Conservation (phyloP, 495 filamentous ascomycete species). For the Podospora pseudoanserina region DNA sequence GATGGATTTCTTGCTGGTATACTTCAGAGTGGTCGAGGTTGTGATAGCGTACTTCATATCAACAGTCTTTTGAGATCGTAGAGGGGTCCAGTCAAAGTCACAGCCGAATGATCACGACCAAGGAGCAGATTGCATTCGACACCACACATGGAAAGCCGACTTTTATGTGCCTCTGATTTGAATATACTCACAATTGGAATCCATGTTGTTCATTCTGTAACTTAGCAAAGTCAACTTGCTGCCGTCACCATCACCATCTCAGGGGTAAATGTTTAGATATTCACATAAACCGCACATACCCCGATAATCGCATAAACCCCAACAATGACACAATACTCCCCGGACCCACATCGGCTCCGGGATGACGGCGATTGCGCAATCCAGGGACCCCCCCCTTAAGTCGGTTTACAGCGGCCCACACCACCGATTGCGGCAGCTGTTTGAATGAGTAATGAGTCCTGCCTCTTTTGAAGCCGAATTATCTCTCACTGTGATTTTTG, state of each 20-base stretch:
- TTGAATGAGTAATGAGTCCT: conserved; percentile 2
- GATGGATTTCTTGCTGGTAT: neutral
- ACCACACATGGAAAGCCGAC: neutral
- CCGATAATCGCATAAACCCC: neutral
- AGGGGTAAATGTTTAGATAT: conserved; percentile 6
- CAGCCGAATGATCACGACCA: neutral
- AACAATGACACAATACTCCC: neutral
- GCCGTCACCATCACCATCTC: neutral
- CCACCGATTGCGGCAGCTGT: conserved; percentile 3
- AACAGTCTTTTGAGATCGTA: neutral
- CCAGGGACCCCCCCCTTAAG: neutral
- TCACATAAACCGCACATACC: neutral
- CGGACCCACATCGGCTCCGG: neutral
- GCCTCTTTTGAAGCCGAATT: neutral
- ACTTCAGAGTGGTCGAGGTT: neutral
- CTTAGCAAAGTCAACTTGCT: neutral
- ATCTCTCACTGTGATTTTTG: conserved; percentile 4
- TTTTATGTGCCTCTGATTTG: neutral
- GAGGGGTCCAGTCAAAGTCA: neutral
- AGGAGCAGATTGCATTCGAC: neutral
- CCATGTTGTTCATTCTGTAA: neutral
- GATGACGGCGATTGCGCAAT: neutral
- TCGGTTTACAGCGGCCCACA: neutral
- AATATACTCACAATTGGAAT: neutral
- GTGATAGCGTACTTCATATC: neutral